Base-by-base conservation (phyloP, 1,139 yeast genomes). In the Debaryomyces subglobosus region DNA sequence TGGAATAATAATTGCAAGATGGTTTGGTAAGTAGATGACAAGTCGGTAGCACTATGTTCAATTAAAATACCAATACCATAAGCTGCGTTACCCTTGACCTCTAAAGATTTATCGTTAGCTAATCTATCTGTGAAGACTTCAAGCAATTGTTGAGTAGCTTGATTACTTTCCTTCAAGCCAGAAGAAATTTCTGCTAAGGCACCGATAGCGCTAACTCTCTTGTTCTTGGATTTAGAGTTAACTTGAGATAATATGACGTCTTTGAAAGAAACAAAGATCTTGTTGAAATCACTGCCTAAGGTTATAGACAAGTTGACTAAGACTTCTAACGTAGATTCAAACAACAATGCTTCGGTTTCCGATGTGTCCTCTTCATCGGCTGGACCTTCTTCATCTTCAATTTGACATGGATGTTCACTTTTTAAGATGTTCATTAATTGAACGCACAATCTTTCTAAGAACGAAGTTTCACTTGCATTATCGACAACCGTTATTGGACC, bases 1-100 rank as follows among this genome's bases (percentile, higher is more conserved):
- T 87, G 86, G 71, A 90, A 91, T 62, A 94, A 78, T 52, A 88
- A 82, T 66, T 82, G 83, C 63, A 95, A 79, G 50, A 92, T 81
- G 43, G 82, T 77, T 55, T 84, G 85, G 71, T 85, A 92, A 42
- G 81, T 74, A 24, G 85, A 67, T 38, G 86, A 73, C 57, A 86
- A 78, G 63, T 86, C 89, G 54, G 73, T 71, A 21, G 76, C 62
- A 30, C 74, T 53, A 48, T 89, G 77, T 69, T 84, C 86, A 55
- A 91, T 76, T 52, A 91, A 72, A 55, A 91, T 72, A 57, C 99
- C 99, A 57, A 89, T 82, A 77, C 98, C 99, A 64, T 90, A 94
- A 15, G 98, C 97, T 49, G 98, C 95, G 61, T 91, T 89, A 59
- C 97, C 94, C 72, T 94, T 86, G 49, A 91, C 98, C 65, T 91